Base-by-base conservation (phyloP, 768 basidiomycete species). In the Mrakia gelida region DNA sequence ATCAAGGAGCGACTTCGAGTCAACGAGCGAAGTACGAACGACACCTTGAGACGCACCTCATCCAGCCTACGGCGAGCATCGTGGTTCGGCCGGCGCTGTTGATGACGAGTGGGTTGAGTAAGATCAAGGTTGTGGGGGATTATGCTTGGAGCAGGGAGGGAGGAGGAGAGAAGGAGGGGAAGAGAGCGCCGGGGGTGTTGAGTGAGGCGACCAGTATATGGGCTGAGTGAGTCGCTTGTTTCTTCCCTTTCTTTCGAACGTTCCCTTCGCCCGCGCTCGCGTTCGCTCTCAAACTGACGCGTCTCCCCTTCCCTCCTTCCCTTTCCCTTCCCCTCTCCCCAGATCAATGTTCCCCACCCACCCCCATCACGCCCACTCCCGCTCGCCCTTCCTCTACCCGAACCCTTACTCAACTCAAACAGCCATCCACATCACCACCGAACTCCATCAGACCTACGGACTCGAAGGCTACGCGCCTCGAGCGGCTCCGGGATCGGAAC, bases 81-180 rank as follows among this genome's bases (percentile, higher is more conserved):
- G 80, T 82, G 0, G 77, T 84, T 38, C 78, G 80, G 18, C 81
- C 83, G 68, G 80, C 79, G 2, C 78, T 84, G 41, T 78, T 82
- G 10, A 68, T 79, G 45, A 75, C 75, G 18, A 52, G 75, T 3
- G 78, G 79, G 7, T 54, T 80, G 45, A 21, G 30, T 11, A 59
- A 26, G 41, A 63, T 63, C 23, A 63, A 59, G 38, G 41, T 49
- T 28, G 30, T 52, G n/a, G 63, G 43, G 1, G 75, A 34, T 15
- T n/a, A 32, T 13, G 13, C 9, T 5, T 34, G 43, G 75, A 56
- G 28, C 2, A 32, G 73, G 10, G 62, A 63, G 1, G 72, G 34
- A 6, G 49, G 38, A 3, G 63, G n/a, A 30, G 68, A 6, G 38
- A 38, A 38, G 8, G 32, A 21, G 54, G 9, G 34, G 15, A 71